Evolutionary conservation across 257 asterid species (phyloP).

Genomic region (Lithospermum erythrorhizon): DNA sequence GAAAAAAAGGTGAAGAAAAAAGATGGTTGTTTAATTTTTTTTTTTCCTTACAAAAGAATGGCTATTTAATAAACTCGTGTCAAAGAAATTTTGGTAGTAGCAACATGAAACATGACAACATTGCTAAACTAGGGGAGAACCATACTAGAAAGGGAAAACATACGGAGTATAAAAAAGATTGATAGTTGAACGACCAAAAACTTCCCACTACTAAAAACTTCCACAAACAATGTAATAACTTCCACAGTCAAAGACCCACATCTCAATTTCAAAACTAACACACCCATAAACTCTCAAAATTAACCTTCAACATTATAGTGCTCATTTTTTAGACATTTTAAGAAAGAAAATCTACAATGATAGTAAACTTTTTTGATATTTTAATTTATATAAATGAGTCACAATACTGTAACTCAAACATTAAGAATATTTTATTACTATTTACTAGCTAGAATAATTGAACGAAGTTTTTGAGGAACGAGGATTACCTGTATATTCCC

Average conservation of each 20-base stretch:
- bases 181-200: neutral
- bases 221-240: neutral
- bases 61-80: too few relatives aligned
- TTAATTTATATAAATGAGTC: neutral
- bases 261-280: too few relatives aligned
- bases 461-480: neutral
- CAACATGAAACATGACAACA: too few relatives aligned
- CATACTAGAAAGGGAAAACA: neutral
- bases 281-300: neutral
- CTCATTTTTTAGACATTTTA: too few relatives aligned
- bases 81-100: too few relatives aligned
- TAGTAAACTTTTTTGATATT: too few relatives aligned
- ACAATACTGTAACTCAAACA: neutral
- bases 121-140: too few relatives aligned
- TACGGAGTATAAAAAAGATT: neutral
- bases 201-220: neutral
- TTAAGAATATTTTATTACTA: neutral
- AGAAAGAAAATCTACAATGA: too few relatives aligned
- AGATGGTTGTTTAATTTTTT: too few relatives aligned
- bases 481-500: constrained; percentile 57
- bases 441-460: neutral
- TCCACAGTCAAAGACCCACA: neutral
- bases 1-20: too few relatives aligned
- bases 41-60: too few relatives aligned
- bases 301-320: neutral